Evolutionary conservation across 2,329 filamentous ascomycete species (phyloP), one percentile per base, ranked within the genome.

Genomic region (Diaporthe citri): DNA sequence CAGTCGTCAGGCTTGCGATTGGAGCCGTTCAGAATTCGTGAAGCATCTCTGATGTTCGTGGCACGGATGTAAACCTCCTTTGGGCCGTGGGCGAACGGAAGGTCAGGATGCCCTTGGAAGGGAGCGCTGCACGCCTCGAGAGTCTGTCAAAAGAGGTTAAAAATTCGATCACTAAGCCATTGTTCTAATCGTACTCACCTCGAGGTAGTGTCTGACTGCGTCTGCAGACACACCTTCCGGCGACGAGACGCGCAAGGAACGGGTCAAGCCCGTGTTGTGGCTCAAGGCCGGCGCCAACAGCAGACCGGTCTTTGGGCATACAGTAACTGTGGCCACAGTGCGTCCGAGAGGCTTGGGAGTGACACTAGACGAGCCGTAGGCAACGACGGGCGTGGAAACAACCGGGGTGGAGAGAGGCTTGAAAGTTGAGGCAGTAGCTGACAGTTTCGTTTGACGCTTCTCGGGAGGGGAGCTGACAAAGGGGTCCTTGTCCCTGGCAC

Each of bases 401-500:
- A 64, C 46, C 3, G 70, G 51, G 17, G 78, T 76, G 43, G 81
- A 81, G 70, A 87, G 83, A 8, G 92, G 92, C 22, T 87, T 89
- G 78, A 94, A 94, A 1, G 87, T 80, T 1, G 89, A 90, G 1
- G 92, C 92, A 9, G 89, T 92, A 1, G 93, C 90, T 5, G 92
- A 94, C 31, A 94, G 83, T 77, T 90, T 88, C 75, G 85, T 86
- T 78, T 85, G 83, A 79, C 80, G 77, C 59, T 77, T 79, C 22
- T 80, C 75, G 22, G 78, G 79, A 25, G 81, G 78, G 56, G 81
- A 81, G 3, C 86, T 88, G 46, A 89, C 80, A 75, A 92, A 92
- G 0, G 91, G 90, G 75, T 92, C 90, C 73, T 85, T 87, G 69
- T 88, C 87, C 2, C 79, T 79, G 17, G 77, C 76, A 13, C 75